These are phyloP conservation scores for Phytophthora uliginosa DNA, from an alignment of 352 stramenopile species.

Conservation along the genomic window DNA sequence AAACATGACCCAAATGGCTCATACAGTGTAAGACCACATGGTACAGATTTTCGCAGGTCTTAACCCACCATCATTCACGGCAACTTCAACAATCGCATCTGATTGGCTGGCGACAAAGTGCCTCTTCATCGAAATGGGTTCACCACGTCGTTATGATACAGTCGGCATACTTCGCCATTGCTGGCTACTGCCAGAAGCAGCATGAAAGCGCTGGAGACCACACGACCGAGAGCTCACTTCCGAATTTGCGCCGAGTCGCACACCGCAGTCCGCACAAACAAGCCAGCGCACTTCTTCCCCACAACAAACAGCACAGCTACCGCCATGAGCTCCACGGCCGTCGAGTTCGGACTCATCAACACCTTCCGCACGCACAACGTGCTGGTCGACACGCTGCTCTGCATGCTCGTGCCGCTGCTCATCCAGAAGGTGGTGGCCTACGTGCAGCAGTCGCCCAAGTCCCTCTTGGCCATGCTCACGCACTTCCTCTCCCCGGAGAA, in stretches of 20 bases:
- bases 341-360: slow-evolving; percentile 63
- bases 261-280: background rate
- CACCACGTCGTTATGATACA: slow-evolving; percentile 20
- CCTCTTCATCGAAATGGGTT: slow-evolving; percentile 19
- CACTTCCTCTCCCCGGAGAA: slow-evolving; percentile 25
- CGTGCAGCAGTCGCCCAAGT: slow-evolving; percentile 21
- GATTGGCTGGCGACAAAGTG: slow-evolving; percentile 10
- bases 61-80: slow-evolving; percentile 37
- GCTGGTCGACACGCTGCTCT: slow-evolving; percentile 65
- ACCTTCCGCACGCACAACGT: slow-evolving; percentile 62
- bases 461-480: slow-evolving; percentile 28
- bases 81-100: slow-evolving; percentile 24
- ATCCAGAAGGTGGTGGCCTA: slow-evolving; percentile 51
- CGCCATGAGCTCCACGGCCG: slow-evolving; percentile 52
- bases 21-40: background rate
- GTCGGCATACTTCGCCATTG: background rate
- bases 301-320: background rate
- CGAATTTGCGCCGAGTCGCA: slow-evolving; percentile 19
- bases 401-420: slow-evolving; percentile 63
- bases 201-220: background rate
- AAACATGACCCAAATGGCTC: background rate
- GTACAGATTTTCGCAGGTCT: slow-evolving; percentile 15
- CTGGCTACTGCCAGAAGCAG: slow-evolving; percentile 4
- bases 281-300: background rate
- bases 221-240: slow-evolving; percentile 18